Conservation (phyloP, 371 early-diverging fungal genomes). For the Mortierella sp. region DNA sequence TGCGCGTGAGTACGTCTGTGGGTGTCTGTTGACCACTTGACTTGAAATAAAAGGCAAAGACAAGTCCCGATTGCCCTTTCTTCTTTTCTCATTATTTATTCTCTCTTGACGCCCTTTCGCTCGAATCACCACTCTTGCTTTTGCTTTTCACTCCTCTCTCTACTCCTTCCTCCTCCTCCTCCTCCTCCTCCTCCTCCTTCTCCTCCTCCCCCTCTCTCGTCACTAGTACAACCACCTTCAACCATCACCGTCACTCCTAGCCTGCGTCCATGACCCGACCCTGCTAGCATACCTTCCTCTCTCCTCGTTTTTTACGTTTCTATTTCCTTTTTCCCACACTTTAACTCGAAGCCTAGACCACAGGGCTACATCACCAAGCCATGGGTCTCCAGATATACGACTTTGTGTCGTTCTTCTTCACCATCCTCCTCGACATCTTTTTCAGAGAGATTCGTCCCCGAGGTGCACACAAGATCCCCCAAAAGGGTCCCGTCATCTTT, state of each 20-base stretch:
- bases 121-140: not conserved
- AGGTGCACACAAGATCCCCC: constrained; percentile 89
- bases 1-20: not conserved
- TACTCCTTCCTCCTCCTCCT: constrained; percentile 3
- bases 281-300: not conserved
- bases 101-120: not conserved
- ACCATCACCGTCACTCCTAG: not conserved
- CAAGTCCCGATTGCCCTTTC: not conserved
- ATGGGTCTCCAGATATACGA: constrained; percentile 65
- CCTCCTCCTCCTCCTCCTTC: not conserved
- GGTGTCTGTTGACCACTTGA: not conserved
- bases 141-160: not conserved
- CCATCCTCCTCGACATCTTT: constrained; percentile 81
- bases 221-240: not conserved
- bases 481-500: constrained; percentile 93
- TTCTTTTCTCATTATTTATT: constrained; percentile 1
- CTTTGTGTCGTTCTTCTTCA: constrained; percentile 69
- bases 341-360: not conserved
- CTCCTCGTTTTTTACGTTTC: not conserved
- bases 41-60: not conserved
- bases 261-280: not conserved
- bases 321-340: not conserved
- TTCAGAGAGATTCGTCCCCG: constrained; percentile 91
- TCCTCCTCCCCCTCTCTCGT: not conserved
- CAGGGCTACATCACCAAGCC: constrained; percentile 2